phyloP scores from a whole-genome alignment of 2,329 filamentous ascomycete genomes.

The Uncinocarpus reesii region DNA sequence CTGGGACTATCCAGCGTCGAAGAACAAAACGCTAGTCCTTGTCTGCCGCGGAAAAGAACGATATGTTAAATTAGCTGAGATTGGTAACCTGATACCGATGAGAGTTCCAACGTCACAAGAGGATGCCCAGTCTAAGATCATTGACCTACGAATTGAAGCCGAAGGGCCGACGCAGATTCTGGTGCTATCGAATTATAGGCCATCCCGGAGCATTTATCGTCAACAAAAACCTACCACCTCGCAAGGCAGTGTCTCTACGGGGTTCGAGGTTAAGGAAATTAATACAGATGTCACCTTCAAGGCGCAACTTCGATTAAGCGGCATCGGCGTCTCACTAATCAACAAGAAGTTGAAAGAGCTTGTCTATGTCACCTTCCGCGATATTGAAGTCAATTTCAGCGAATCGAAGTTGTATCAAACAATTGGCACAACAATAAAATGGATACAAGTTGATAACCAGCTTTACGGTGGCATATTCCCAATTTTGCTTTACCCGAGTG shows the following conservation, averaged over 20 bases:
- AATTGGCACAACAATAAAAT: conserved; percentile 81
- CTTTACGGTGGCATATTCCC: conserved; percentile 97
- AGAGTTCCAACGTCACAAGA: conserved; percentile 62
- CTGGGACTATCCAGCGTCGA: conserved; percentile 98
- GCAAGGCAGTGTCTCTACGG: conserved; percentile 51
- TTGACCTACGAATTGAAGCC: conserved; percentile 92
- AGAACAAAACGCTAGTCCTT: conserved; percentile 85
- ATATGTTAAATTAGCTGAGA: conserved; percentile 90
- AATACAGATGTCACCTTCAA: conserved; percentile 82
- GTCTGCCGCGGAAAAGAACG: conserved; percentile 68
- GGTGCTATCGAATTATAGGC: conserved; percentile 86
- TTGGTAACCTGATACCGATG: conserved; percentile 91
- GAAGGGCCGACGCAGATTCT: conserved; percentile 92
- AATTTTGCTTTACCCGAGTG: conserved; percentile 91
- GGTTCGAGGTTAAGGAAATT: conserved; percentile 89
- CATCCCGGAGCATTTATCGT: conserved; percentile 83
- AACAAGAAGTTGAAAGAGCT: conserved; percentile 86
- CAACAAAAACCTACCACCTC: conserved; percentile 48
- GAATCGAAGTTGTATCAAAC: conserved; percentile 94
- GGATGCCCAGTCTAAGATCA: conserved; percentile 63
- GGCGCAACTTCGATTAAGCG: conserved; percentile 76
- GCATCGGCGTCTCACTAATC: conserved; percentile 85
- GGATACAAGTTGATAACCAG: conserved; percentile 98
- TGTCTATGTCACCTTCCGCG: conserved; percentile 84
- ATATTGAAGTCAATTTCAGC: conserved; percentile 80